These are phyloP conservation scores for Tillandsia fasciculata DNA, from an alignment of 176 grass and related monocot genomes.

Conservation along the genomic window DNA sequence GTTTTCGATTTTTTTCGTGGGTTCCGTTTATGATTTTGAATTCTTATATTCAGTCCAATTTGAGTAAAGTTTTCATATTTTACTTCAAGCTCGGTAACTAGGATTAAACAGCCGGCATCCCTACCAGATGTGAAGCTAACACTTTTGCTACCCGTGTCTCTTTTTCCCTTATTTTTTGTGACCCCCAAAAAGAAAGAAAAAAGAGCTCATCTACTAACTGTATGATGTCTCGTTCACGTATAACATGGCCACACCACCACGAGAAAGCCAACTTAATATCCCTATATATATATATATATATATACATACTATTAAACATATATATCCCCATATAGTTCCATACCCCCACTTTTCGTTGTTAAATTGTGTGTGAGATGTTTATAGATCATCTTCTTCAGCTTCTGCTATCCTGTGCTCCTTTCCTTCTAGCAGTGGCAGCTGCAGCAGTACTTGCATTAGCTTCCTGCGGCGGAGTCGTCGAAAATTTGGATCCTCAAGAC, in stretches of 20 bases:
- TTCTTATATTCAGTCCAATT: too few relatives aligned
- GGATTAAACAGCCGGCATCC: too few relatives aligned
- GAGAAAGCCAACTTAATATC: constrained; percentile 25
- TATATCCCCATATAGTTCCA: neutral
- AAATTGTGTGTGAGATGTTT: constrained; percentile 11
- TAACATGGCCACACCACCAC: constrained; percentile 26
- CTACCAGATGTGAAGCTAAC: neutral
- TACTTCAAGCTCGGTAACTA: too few relatives aligned
- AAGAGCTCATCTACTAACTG: constrained; percentile 1
- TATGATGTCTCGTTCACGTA: constrained; percentile 16
- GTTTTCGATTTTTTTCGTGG: too few relatives aligned
- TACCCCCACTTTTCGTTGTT: neutral
- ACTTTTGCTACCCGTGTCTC: neutral
- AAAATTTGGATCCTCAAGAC: constrained; percentile 19
- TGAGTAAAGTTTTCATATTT: too few relatives aligned
- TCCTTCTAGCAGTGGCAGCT: constrained; percentile 37
- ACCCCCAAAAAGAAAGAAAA: constrained; percentile 8
- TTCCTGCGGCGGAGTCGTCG: neutral
- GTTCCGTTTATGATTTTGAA: too few relatives aligned
- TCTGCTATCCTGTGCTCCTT: constrained; percentile 25
- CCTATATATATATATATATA: constrained; percentile 16
- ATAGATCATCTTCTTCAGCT: constrained; percentile 22
- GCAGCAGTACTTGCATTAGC: constrained; percentile 33
- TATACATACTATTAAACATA: too few relatives aligned
- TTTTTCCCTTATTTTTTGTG: constrained; percentile 16